phyloP scores from a whole-genome alignment of 2,329 filamentous ascomycete species.

The Venturia effusa region DNA sequence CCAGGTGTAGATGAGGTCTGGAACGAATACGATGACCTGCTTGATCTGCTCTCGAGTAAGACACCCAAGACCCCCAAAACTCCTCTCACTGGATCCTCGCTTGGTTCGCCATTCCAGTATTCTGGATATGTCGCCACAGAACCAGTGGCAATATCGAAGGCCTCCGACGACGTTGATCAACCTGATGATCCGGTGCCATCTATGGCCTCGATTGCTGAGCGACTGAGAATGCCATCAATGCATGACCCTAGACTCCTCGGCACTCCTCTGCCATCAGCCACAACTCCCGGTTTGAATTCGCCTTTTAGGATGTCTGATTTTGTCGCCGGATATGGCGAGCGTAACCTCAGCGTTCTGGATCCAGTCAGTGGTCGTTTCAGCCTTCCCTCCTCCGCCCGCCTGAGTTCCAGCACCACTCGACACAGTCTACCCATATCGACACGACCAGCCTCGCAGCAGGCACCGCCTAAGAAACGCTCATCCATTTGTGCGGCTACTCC shows the following conservation, averaged over 20 bases:
- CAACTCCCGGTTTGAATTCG: conserved; percentile 33
- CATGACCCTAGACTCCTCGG: conserved; percentile 36
- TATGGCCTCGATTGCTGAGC: conserved; percentile 4
- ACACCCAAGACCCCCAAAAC: conserved; percentile 23
- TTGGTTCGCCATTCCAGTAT: conserved; percentile 41
- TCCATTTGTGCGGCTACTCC: conserved; percentile 48
- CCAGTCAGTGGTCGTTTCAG: conserved; percentile 26
- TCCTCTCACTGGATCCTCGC: conserved; percentile 43
- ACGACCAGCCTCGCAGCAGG: not conserved
- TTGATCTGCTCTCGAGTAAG: conserved; percentile 48
- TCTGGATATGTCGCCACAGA: conserved; percentile 26
- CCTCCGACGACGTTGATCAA: not conserved
- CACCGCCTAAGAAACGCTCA: not conserved
- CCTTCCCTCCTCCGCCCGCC: conserved; percentile 7
- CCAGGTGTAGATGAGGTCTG: conserved; percentile 79
- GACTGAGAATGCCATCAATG: conserved; percentile 8
- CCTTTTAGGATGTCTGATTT: conserved; percentile 45
- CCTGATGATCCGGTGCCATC: conserved; percentile 2
- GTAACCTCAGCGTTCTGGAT: conserved; percentile 26
- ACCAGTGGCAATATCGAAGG: conserved; percentile 15
- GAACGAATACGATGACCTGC: conserved; percentile 86
- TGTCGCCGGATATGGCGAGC: conserved; percentile 39
- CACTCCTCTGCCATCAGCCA: conserved; percentile 35
- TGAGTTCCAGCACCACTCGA: conserved; percentile 10
- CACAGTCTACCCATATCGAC: conserved; percentile 12